These are phyloP conservation scores for Lathyrus tuberosus DNA, from an alignment of 306 rosid species.

Conservation along the genomic window DNA sequence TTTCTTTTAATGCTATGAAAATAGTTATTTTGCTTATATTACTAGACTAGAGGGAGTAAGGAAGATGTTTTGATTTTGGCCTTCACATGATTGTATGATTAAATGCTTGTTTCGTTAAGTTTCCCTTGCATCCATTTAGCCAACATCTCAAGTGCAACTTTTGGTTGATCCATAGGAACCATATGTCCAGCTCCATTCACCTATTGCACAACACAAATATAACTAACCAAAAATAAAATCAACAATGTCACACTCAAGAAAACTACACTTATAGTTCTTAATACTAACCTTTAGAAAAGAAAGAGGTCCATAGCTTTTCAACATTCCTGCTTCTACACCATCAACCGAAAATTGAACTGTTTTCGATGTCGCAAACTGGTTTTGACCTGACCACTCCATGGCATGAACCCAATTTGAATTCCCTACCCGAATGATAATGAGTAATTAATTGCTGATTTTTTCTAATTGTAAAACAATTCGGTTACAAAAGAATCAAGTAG, in stretches of 20 bases:
- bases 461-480: too few relatives aligned
- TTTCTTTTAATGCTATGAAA: too few relatives aligned
- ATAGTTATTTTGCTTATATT: too few relatives aligned
- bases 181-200: slow-evolving; percentile 78
- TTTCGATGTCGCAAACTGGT: slow-evolving; percentile 47
- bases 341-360: slow-evolving; percentile 53
- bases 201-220: slow-evolving; percentile 40
- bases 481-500: neutral
- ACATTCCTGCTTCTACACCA: slow-evolving; percentile 63
- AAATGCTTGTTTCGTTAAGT: slow-evolving; percentile 25
- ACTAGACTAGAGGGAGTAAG: too few relatives aligned
- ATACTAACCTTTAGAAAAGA: slow-evolving; percentile 68
- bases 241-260: neutral
- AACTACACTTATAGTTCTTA: neutral
- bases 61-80: neutral
- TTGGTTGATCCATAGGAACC: slow-evolving; percentile 93
- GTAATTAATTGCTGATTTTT: too few relatives aligned
- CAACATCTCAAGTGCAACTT: slow-evolving; percentile 71
- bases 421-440: slow-evolving; percentile 50
- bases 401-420: slow-evolving; percentile 83
- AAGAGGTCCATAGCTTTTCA: slow-evolving; percentile 70
- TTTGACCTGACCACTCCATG: slow-evolving; percentile 82
- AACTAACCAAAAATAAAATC: neutral
- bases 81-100: neutral
- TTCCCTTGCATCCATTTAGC: slow-evolving; percentile 71